A percentile compares a stretch with the other conserved stretches of the same genome.
Evolutionary conservation across 2,329 filamentous ascomycete species (phyloP).

Genomic region (Pseudomassariella vexata): DNA sequence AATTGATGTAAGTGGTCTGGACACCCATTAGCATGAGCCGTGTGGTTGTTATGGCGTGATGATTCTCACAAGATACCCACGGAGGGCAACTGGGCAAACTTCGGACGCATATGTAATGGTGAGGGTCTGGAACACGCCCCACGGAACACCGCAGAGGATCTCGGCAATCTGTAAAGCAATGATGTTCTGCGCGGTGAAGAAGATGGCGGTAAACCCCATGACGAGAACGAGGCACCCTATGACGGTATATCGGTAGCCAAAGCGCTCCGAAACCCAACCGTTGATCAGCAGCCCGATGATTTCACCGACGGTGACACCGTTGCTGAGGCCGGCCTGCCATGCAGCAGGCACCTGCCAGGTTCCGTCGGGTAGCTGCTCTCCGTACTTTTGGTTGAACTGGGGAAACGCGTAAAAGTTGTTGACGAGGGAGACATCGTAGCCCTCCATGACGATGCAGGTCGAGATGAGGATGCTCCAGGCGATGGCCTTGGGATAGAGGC

Average conservation of each 20-base stretch:
- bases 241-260: slow-evolving; percentile 62
- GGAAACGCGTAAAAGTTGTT: slow-evolving; percentile 69
- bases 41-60: neutral
- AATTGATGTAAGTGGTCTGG: slow-evolving; percentile 66
- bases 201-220: slow-evolving; percentile 54
- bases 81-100: slow-evolving; percentile 66
- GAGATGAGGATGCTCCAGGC: slow-evolving; percentile 79
- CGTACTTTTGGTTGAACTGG: slow-evolving; percentile 54
- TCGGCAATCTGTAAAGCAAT: slow-evolving; percentile 54
- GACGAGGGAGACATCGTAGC: slow-evolving; percentile 75
- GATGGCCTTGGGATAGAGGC: slow-evolving; percentile 81
- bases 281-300: slow-evolving; percentile 63
- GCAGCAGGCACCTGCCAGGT: slow-evolving; percentile 50
- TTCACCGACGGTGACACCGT: slow-evolving; percentile 46
- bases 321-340: slow-evolving; percentile 59
- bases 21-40: slow-evolving; percentile 36
- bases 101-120: slow-evolving; percentile 65
- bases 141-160: slow-evolving; percentile 58
- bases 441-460: slow-evolving; percentile 90
- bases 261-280: slow-evolving; percentile 60
- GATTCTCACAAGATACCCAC: slow-evolving; percentile 44
- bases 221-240: slow-evolving; percentile 49
- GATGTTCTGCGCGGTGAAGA: slow-evolving; percentile 59
- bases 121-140: slow-evolving; percentile 54
- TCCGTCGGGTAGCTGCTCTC: slow-evolving; percentile 37